Conservation (phyloP, 225 moss, liverwort and hornwort genomes). For the Physcomitrium patens region DNA sequence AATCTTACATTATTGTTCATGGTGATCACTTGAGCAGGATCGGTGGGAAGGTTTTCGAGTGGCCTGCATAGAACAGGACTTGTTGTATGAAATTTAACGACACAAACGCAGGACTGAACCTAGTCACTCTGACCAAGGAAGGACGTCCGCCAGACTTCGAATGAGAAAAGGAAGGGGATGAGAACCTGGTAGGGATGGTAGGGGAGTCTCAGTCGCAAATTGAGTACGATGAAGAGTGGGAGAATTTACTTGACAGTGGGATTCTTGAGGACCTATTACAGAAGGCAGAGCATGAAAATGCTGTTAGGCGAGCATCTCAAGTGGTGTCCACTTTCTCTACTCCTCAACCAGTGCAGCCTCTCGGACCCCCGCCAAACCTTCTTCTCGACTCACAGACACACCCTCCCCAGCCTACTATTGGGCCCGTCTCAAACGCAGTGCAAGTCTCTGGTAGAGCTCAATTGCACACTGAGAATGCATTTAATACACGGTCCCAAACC, state of each 20-base stretch:
- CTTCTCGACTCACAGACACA: slow-evolving; percentile 23
- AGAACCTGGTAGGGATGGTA: slow-evolving; percentile 45
- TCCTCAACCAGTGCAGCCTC: slow-evolving; percentile 26
- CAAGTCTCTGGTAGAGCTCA: slow-evolving; percentile 26
- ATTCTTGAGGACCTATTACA: slow-evolving; percentile 54
- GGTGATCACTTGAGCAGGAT: slow-evolving; percentile 28
- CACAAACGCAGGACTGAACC: slow-evolving; percentile 6
- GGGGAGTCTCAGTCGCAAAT: slow-evolving; percentile 47
- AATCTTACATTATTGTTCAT: not conserved
- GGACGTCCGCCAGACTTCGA: slow-evolving; percentile 27
- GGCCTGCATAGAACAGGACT: not conserved
- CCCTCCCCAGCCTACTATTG: slow-evolving; percentile 35
- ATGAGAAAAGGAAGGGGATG: slow-evolving; percentile 45
- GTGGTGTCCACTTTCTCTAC: slow-evolving; percentile 30
- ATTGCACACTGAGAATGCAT: slow-evolving; percentile 35
- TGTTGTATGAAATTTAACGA: slow-evolving; percentile 22
- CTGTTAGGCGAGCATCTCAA: slow-evolving; percentile 47
- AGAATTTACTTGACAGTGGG: slow-evolving; percentile 49
- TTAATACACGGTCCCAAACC: slow-evolving; percentile 35
- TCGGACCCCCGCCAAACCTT: slow-evolving; percentile 14
- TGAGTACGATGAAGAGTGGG: slow-evolving; percentile 53
- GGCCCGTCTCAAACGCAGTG: slow-evolving; percentile 19
- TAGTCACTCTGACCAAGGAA: not conserved
- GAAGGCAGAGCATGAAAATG: slow-evolving; percentile 56
- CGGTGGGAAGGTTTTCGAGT: not conserved